Evolutionary conservation across 805 yeast species (phyloP).

Genomic region (Saturnispora besseyi): DNA sequence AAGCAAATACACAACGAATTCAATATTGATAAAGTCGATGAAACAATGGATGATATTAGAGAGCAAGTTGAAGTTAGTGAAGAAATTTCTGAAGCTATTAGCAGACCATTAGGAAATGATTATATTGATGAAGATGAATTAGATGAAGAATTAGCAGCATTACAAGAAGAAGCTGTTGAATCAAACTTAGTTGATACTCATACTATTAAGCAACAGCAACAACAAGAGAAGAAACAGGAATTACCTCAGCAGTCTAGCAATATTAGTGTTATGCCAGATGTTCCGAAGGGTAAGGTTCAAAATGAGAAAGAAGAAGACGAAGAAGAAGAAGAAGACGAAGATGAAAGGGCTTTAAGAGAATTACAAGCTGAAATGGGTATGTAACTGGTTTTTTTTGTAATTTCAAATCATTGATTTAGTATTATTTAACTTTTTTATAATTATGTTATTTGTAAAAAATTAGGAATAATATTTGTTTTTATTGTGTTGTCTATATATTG

Average conservation of each 20-base stretch:
- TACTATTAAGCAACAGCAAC: slow-evolving; percentile 1
- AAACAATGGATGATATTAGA: slow-evolving; percentile 95
- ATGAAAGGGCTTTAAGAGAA: slow-evolving; percentile 71
- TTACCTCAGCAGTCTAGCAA: slow-evolving; percentile 1
- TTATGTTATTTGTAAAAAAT: background rate
- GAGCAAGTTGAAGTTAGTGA: slow-evolving; percentile 94
- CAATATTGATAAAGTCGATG: slow-evolving; percentile 93
- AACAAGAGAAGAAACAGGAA: background rate
- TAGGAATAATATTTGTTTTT: slow-evolving; percentile 6
- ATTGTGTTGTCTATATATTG: too few relatives aligned
- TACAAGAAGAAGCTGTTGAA: slow-evolving; percentile 75
- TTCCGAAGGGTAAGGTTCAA: slow-evolving; percentile 32
- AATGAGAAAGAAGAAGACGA: slow-evolving; percentile 38
- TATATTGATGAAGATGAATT: slow-evolving; percentile 82
- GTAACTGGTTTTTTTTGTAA: slow-evolving; percentile 22
- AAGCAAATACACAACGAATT: slow-evolving; percentile 91
- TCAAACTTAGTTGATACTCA: slow-evolving; percentile 11
- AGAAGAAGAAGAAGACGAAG: slow-evolving; percentile 65
- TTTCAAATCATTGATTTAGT: background rate
- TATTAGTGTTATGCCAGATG: slow-evolving; percentile 35
- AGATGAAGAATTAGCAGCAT: slow-evolving; percentile 82
- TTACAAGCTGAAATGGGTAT: slow-evolving; percentile 84
- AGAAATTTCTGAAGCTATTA: slow-evolving; percentile 92
- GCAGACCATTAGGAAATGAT: slow-evolving; percentile 84
- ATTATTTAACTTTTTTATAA: background rate